These are phyloP conservation scores for Trichoderma sp. DNA, from an alignment of 2,329 filamentous ascomycete species.

Conservation along the genomic window DNA sequence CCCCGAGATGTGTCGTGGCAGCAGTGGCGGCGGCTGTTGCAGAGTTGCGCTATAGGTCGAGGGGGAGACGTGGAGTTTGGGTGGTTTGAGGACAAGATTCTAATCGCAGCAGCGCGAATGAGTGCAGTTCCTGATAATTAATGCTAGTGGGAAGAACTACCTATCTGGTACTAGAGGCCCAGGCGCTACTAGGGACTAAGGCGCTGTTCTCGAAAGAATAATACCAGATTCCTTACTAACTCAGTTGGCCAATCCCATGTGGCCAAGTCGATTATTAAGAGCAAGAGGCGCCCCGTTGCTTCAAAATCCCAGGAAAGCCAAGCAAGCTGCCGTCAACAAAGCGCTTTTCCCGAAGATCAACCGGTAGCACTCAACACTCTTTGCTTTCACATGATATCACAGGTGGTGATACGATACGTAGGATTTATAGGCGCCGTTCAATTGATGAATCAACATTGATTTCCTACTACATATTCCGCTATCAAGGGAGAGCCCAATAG, in stretches of 20 bases:
- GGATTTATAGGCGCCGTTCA: neutral
- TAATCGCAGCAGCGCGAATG: conserved; percentile 31
- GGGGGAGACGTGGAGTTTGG: conserved; percentile 25
- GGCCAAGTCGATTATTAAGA: neutral
- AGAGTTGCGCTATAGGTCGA: conserved; percentile 16
- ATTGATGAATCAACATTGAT: neutral
- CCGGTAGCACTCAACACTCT: neutral
- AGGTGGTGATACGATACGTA: neutral
- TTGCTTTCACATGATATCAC: neutral
- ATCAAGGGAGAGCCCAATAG: neutral
- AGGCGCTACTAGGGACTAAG: neutral
- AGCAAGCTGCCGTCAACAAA: neutral
- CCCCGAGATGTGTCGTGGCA: conserved; percentile 17
- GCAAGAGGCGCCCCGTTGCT: too few species aligned
- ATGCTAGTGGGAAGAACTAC: conserved; percentile 23
- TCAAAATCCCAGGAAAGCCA: neutral
- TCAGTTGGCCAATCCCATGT: neutral
- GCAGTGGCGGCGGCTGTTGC: conserved; percentile 28
- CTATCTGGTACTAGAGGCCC: conserved; percentile 11
- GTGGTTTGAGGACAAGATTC: conserved; percentile 35
- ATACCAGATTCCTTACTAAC: conserved; percentile 30
- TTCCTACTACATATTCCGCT: neutral
- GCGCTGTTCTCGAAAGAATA: neutral
- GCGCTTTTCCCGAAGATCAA: neutral
- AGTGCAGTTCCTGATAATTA: conserved; percentile 20